Evolutionary conservation across 2,329 filamentous ascomycete species (phyloP).

Genomic region (Hymenoscyphus albidus): DNA sequence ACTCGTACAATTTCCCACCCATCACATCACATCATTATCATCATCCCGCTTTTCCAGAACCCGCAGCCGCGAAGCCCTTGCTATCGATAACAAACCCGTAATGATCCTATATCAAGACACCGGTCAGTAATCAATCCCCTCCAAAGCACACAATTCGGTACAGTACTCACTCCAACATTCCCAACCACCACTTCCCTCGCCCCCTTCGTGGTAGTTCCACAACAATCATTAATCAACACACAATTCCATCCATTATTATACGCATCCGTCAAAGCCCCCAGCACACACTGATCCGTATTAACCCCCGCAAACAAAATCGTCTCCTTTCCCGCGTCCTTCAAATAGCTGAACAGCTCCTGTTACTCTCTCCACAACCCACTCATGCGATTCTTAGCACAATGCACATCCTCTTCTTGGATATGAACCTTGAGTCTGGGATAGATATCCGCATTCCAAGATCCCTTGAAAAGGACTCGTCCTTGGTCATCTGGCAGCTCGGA

Average conservation of each 20-base stretch:
- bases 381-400: conserved; percentile 55
- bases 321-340: conserved; percentile 39
- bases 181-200: conserved; percentile 37
- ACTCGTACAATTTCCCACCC: not conserved
- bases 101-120: conserved; percentile 11
- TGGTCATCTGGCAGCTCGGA: conserved; percentile 43
- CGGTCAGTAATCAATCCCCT: conserved; percentile 6
- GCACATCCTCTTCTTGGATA: conserved; percentile 44
- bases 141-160: not conserved
- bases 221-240: conserved; percentile 52
- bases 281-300: conserved; percentile 60
- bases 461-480: conserved; percentile 47
- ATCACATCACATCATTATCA: not conserved
- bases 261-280: conserved; percentile 52
- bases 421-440: conserved; percentile 43
- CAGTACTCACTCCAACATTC: conserved; percentile 38
- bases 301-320: conserved; percentile 56
- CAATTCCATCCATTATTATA: conserved; percentile 54
- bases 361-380: conserved; percentile 50
- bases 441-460: conserved; percentile 54
- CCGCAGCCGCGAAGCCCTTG: not conserved
- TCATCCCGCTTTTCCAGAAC: not conserved
- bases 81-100: conserved; percentile 29
- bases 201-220: conserved; percentile 45
- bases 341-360: conserved; percentile 42